Base-by-base conservation (phyloP, 2,329 filamentous ascomycete species). In the Didymellaceae sp. region DNA sequence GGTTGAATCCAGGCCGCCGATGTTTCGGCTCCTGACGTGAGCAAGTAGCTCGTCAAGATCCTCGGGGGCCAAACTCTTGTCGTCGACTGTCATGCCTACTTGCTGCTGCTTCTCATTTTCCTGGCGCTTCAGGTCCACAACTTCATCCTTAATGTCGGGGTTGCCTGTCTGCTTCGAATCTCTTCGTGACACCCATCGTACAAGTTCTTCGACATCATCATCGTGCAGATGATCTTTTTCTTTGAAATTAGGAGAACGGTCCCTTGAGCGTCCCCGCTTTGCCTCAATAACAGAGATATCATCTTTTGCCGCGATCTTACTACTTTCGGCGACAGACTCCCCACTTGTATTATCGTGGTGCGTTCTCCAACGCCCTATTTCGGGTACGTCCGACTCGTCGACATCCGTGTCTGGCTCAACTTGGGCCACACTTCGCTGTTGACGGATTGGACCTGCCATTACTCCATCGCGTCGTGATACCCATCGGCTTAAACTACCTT, bases 401-500 rank as follows among this genome's bases (percentile, higher is more conserved):
- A 59, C 24, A 8, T 54, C 52, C 0, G 49, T 52, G 11, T 62
- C 61, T 7, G 54, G 32, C 38, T 54, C 33, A 8, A 30, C 11
- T 38, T 49, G 39, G 5, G 25, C 6, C 7, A 22, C 26, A 49
- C 35, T 33, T 49, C 31, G 18, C 50, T 58, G 42, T 8, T 51
- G 39, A 11, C 58, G 57, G 20, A 66, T 31, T 5, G 61, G 64
- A 1, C 64, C 65, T 13, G 62, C 64, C 7, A 52, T 56, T 9
- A 52, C 40, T 14, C 64, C 62, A 4, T 69, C 66, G 9, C 66
- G 55, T 42, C 62, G 57, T 40, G 66, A 70, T 5, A 71, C 65
- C 70, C 68, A 72, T 10, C 67, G 63, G n/a, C 69, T 62, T 3
- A 72, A 33, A 2, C 64, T 68, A 16, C 70, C 69, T 2, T 71